Evolutionary conservation across 2,329 filamentous ascomycete species (phyloP), one percentile per base, ranked within the genome.

Genomic region (Alternaria tenuissima): DNA sequence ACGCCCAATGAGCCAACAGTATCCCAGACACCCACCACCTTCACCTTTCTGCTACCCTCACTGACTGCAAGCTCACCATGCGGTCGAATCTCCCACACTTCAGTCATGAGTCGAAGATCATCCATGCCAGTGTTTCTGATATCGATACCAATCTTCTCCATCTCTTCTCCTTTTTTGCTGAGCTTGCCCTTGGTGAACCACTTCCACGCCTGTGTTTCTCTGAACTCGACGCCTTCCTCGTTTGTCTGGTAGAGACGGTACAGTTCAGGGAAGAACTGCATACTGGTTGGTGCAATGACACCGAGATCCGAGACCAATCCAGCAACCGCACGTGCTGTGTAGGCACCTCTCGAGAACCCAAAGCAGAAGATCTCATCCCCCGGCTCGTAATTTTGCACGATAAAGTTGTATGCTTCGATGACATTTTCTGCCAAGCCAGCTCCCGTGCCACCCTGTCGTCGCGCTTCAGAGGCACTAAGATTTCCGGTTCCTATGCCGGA

Each of bases 311-410:
- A 75, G 16, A 83, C 77, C 20, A 83, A 70, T 7, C 81, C 81
- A 5, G 79, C 79, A 4, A 82, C 75, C 4, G 76, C 74, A 34
- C 76, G 63, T 7, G 75, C 85, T 0, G 81, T 84, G 47, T 78
- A 84, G 1, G 82, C 81, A 18, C 81, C 81, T 20, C 82, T 64
- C 0, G 81, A 83, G 64, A 83, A 84, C 0, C 82, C 82, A 24
- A 83, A 75, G 34, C 82, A 74, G 63, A 82, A 83, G 42, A 84
- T 81, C 26, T 81, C 80, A 53, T 83, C 81, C 41, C 84, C 84
- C 0, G 77, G 72, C 22, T 79, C 69, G 53, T 81, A 86, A 65
- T 86, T 86, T 34, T 81, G 76, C 7, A 81, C 79, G 7, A 86
- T 76, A 71, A 85, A 86, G 38, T 80, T 79, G 63, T 86, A 84